Base-by-base conservation (phyloP, 2,329 filamentous ascomycete species). In the Colletotrichum tofieldiae region DNA sequence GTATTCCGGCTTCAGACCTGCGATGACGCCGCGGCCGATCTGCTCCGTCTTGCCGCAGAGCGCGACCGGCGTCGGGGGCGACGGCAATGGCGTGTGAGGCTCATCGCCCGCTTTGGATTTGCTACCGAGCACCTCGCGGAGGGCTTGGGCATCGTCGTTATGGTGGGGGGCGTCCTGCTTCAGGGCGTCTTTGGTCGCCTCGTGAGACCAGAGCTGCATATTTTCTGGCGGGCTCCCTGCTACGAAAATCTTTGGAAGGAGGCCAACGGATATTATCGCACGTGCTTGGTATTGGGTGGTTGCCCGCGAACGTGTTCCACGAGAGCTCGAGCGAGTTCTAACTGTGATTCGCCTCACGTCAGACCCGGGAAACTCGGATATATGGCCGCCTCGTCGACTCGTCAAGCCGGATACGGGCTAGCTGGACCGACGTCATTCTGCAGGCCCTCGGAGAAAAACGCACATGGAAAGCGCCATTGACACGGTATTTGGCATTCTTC, bases 1-100 rank as follows among this genome's bases (percentile, higher is more conserved):
- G 32, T 75, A 77, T 35, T 78, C 77, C 4, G 77, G 77, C 61
- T 75, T 77, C 35, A 79, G 63, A 26, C 74, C 75, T 29, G 70
- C 70, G 35, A 78, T 76, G 45, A 78, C 76, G 23, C 67, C 62
- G 14, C 55, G 49, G 16, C 77, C 77, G 32, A 78, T 74, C 11
- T 62, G 39, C 58, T 79, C 77, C 3, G 69, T 73, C 61, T 76
- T 74, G 12, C 77, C 77, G 45, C 77, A 79, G 32, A 78, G 37
- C n/a, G 77, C 72, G 43, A 79, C 65, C 2, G 77, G 77, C 6
- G 73, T 67, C 29, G 59, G 35, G 11, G 20, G 23, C 8, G 61
- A 23, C 5, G 61, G 20, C 2, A 18, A 52, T 8, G 23, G 2
- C 32, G 18, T 18, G 16, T 11, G 35, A 18, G n/a, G 32, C 9